Percentiles rank a stretch among this genome's conserved stretches.
These are phyloP conservation scores for Trichophyton benhamiae DNA, from an alignment of 2,329 filamentous ascomycete genomes.

Conservation along the genomic window DNA sequence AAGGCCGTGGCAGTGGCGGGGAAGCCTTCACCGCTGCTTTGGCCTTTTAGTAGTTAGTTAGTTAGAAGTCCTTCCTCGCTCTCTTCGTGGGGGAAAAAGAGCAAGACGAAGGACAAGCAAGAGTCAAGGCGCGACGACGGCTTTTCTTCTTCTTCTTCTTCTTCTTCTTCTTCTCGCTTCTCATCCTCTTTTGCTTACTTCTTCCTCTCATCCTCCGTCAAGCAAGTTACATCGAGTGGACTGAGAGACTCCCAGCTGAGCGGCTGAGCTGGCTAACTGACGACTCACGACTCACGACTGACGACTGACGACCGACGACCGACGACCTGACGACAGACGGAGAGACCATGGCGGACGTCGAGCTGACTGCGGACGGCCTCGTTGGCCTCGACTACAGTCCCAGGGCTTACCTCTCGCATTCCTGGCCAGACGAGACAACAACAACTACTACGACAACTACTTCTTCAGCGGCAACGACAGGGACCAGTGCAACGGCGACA, in stretches of 20 bases:
- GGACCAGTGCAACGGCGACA: constrained; percentile 13
- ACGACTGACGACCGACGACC: not conserved
- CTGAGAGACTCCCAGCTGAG: not conserved
- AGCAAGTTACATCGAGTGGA: not conserved
- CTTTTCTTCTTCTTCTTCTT: not conserved
- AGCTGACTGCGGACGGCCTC: constrained; percentile 34
- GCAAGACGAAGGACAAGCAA: not conserved
- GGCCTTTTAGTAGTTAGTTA: not conserved
- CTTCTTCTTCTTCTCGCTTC: not conserved
- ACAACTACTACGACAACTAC: constrained; percentile 7
- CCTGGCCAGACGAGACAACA: constrained; percentile 5
- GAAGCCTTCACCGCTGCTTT: constrained; percentile 1
- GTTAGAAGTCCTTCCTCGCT: not conserved
- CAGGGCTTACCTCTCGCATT: constrained; percentile 26
- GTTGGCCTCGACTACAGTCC: constrained; percentile 38
- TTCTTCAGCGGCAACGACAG: constrained; percentile 30
- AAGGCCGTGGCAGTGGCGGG: not conserved
- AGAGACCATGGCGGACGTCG: constrained; percentile 33
- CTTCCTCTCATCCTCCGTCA: not conserved
- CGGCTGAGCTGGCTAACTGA: not conserved
- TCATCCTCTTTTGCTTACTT: not conserved
- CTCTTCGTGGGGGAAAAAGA: not conserved
- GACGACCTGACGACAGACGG: not conserved
- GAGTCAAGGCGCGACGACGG: not conserved
- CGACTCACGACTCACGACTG: not conserved